Base-by-base conservation (phyloP, 345 rosid species). In the Eucalyptus pauciflora region DNA sequence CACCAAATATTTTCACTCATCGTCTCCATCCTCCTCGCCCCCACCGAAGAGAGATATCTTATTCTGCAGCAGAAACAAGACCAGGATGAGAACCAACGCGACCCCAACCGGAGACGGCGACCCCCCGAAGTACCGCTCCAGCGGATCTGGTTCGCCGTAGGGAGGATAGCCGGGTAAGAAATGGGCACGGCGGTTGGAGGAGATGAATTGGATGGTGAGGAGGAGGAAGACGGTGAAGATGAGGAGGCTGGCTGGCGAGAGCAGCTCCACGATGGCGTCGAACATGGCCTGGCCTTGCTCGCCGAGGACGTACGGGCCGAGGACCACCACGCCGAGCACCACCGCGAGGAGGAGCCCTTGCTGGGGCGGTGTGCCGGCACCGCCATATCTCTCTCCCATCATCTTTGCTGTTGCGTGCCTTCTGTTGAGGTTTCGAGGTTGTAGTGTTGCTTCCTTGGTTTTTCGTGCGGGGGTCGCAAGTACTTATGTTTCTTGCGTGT, bases 121-220 rank as follows among this genome's bases (percentile, higher is more conserved):
- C 46, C 87, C 87, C 48, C 89, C 87, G 58, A 86, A 87, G 69
- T 50, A 85, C 4, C 87, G 89, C 52, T 83, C 87, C 10, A 87
- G 85, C 7, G 88, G 85, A 76, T 64, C 89, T 7, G 89, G 87
- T 17, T 86, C 85, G 33, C 69, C 86, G 2, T 83, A 48, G 37
- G 88, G 58, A 81, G 25, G 54, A 88, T 18, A 81, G 87, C 87
- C 80, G 33, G 69, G 20, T n/a, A 50, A 41, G 51, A 86, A 45
- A 3, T 79, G 31, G 43, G 46, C 14, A 27, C 54, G 52, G 50
- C 89, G 89, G 87, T 87, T 87, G 41, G 91, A 90, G 43, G 89
- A 87, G 67, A 90, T 87, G 87, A 87, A 60, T 71, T 89, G 91
- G 83, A 89, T 87, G 69, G 89, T 54, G 86, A 90, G 86, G 89